phyloP scores from a whole-genome alignment of 2,329 filamentous ascomycete genomes.

The Zymoseptoria crescenta region DNA sequence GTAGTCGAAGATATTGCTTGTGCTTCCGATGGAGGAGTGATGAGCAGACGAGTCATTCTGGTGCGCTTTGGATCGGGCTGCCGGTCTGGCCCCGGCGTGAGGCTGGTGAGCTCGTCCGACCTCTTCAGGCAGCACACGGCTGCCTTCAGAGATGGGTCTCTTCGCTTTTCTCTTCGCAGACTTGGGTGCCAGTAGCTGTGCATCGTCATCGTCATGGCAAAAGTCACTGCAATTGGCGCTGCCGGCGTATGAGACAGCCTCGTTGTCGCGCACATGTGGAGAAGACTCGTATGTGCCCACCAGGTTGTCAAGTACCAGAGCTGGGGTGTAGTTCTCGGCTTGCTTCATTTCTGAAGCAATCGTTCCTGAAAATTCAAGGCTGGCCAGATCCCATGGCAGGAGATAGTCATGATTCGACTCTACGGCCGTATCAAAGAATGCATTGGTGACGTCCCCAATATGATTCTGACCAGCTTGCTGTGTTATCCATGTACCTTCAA shows the following conservation, averaged over 20 bases:
- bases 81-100: not conserved
- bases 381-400: not conserved
- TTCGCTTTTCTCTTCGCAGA: not conserved
- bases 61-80: not conserved
- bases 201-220: not conserved
- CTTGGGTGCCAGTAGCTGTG: not conserved
- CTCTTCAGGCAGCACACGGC: not conserved
- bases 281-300: not conserved
- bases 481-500: not conserved
- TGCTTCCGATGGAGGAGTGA: not conserved
- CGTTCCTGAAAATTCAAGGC: not conserved
- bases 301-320: not conserved
- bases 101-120: not conserved
- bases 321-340: not conserved
- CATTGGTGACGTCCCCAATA: not conserved
- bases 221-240: not conserved
- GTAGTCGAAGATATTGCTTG: not conserved
- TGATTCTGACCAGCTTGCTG: too few species aligned
- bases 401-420: not conserved
- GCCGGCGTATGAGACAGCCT: not conserved
- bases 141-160: not conserved
- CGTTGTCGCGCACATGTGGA: not conserved
- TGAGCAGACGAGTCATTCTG: not conserved
- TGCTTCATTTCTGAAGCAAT: not conserved
- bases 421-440: not conserved